These are phyloP conservation scores for Irpex sp. DNA, from an alignment of 1,284 basidiomycete genomes.

Conservation along the genomic window DNA sequence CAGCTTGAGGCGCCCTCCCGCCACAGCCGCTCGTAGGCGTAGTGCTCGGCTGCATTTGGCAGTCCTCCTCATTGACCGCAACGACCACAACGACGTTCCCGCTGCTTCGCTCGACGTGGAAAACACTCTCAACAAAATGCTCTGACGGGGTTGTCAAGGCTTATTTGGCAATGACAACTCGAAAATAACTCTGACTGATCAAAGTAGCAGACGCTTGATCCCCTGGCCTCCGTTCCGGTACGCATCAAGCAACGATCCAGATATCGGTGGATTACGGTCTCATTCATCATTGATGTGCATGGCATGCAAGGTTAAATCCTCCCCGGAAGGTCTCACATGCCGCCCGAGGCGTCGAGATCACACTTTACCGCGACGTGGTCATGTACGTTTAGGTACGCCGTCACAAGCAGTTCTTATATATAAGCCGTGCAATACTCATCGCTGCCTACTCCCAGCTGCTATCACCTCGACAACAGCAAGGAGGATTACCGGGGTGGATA, in stretches of 20 bases:
- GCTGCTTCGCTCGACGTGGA: background rate
- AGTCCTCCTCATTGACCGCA: background rate
- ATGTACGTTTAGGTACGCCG: too few species aligned
- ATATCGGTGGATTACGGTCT: background rate
- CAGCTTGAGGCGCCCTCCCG: background rate
- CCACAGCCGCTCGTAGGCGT: background rate
- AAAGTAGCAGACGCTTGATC: background rate
- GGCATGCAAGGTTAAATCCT: too few species aligned
- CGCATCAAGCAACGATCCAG: constrained; percentile 1
- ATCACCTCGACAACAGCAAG: background rate
- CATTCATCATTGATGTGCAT: background rate
- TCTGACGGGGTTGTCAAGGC: background rate
- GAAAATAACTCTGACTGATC: background rate
- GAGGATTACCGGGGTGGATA: background rate
- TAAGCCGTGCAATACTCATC: too few species aligned
- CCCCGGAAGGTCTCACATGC: too few species aligned
- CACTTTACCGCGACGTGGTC: too few species aligned
- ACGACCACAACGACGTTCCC: background rate
- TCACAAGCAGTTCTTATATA: too few species aligned
- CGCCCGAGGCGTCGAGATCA: background rate
- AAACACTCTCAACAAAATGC: background rate
- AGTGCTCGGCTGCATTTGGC: background rate
- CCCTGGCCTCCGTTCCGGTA: background rate
- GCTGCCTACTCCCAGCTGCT: too few species aligned
- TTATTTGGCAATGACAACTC: background rate